These are phyloP conservation scores for Aspergillus sp. DNA, from an alignment of 2,329 filamentous ascomycete species.

Conservation along the genomic window DNA sequence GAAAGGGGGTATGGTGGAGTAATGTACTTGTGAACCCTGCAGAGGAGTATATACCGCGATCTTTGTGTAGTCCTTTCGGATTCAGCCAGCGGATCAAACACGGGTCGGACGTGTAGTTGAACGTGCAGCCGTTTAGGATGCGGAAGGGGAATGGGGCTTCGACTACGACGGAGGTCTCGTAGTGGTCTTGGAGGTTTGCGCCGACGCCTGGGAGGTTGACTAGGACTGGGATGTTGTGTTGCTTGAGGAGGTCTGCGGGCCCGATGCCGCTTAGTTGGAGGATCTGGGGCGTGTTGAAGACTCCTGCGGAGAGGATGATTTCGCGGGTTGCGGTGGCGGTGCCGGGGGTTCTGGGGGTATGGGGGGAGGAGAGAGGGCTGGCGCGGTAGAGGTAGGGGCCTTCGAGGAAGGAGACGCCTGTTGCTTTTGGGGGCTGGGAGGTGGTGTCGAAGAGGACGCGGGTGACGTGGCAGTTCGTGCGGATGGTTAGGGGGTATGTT, in stretches of 20 bases:
- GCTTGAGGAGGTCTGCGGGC: slow-evolving; percentile 54
- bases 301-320: slow-evolving; percentile 54
- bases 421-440: slow-evolving; percentile 44
- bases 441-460: slow-evolving; percentile 49
- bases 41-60: slow-evolving; percentile 48
- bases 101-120: slow-evolving; percentile 35
- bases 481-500: slow-evolving; percentile 59
- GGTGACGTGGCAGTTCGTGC: slow-evolving; percentile 51
- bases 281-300: slow-evolving; percentile 66
- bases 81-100: slow-evolving; percentile 50
- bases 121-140: slow-evolving; percentile 38
- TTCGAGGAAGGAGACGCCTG: slow-evolving; percentile 54
- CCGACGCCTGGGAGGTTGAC: slow-evolving; percentile 64
- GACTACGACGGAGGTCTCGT: slow-evolving; percentile 29
- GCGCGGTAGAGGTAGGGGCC: slow-evolving; percentile 52
- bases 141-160: slow-evolving; percentile 46
- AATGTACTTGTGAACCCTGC: slow-evolving; percentile 52
- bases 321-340: slow-evolving; percentile 47
- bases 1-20: slow-evolving; percentile 44
- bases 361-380: slow-evolving; percentile 38
- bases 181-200: slow-evolving; percentile 64
- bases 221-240: slow-evolving; percentile 57
- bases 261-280: slow-evolving; percentile 68
- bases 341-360: slow-evolving; percentile 27
- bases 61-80: slow-evolving; percentile 21